Percentiles rank a stretch among this genome's conserved stretches.
phyloP scores from a whole-genome alignment of 805 yeast species.

The Yarrowia keelungensis region DNA sequence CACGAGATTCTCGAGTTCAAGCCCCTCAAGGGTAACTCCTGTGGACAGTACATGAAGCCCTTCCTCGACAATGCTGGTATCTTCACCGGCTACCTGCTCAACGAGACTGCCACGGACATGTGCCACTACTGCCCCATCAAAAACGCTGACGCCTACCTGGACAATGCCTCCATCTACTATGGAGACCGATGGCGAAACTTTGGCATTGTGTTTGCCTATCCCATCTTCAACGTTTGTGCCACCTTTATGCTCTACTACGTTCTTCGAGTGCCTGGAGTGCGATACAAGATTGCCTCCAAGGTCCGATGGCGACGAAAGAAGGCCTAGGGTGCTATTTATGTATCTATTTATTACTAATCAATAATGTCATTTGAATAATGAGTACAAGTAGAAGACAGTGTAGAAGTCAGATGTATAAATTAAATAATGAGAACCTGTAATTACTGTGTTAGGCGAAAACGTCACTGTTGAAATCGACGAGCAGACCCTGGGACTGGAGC shows the following conservation, averaged over 20 bases:
- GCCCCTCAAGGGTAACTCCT: constrained; percentile 64
- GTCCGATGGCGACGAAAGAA: constrained; percentile 30
- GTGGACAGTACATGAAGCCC: constrained; percentile 60
- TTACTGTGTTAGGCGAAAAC: not conserved
- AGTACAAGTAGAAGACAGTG: too few relatives aligned
- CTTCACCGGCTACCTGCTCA: constrained; percentile 55
- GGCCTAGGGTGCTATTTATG: constrained; percentile 12
- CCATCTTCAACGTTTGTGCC: constrained; percentile 56
- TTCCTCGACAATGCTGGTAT: constrained; percentile 51
- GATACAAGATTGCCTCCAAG: constrained; percentile 37
- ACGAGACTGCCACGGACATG: constrained; percentile 54
- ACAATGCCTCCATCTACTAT: constrained; percentile 48
- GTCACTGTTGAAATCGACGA: constrained; percentile 21
- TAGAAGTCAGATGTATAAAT: not conserved
- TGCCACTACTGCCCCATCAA: constrained; percentile 69
- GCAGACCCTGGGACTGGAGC: constrained; percentile 30
- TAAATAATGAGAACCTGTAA: not conserved
- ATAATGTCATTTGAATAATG: constrained; percentile 4
- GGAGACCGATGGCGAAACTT: constrained; percentile 61
- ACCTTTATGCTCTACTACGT: constrained; percentile 64
- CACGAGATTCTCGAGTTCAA: constrained; percentile 58
- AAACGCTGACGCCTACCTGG: constrained; percentile 66
- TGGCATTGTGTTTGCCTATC: constrained; percentile 62
- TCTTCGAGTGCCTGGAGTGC: constrained; percentile 66
- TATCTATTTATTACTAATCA: constrained; percentile 28